Evolutionary conservation across 169 alveolate species (phyloP).

Genomic region (Toxoplasma gondii): DNA sequence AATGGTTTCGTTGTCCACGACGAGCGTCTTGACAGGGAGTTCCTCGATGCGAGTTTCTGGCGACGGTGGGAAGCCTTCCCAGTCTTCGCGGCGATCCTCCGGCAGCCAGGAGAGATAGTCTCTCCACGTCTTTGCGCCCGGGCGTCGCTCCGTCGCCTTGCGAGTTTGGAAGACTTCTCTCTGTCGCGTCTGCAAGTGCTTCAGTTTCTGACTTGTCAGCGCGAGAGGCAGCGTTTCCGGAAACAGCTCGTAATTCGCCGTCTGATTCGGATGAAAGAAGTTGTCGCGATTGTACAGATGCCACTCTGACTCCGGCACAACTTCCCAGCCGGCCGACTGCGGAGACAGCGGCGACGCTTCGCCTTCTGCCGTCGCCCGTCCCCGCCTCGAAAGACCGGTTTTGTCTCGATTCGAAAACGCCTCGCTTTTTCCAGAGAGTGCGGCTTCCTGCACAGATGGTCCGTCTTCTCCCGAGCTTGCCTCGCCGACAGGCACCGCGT

Average conservation of each 20-base stretch:
- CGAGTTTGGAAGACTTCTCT: constrained; percentile 11
- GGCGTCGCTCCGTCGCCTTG: not conserved
- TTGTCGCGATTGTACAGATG: not conserved
- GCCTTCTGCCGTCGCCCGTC: not conserved
- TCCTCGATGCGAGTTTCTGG: constrained; percentile 23
- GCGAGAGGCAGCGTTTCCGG: constrained; percentile 12
- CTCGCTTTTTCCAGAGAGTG: not conserved
- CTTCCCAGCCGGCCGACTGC: constrained; percentile 2
- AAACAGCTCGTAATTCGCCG: not conserved
- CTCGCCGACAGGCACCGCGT: too few relatives aligned
- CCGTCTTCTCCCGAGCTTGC: too few relatives aligned
- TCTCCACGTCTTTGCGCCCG: constrained; percentile 17
- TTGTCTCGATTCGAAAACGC: not conserved
- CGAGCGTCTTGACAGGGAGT: constrained; percentile 45
- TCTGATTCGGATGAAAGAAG: not conserved
- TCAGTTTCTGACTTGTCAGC: not conserved
- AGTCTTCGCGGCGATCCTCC: not conserved
- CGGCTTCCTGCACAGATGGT: not conserved
- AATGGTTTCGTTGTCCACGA: constrained; percentile 33
- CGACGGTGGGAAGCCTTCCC: constrained; percentile 61
- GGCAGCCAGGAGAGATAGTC: constrained; percentile 29
- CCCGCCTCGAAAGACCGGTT: not conserved
- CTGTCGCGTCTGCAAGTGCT: not conserved
- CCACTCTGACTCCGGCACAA: not conserved
- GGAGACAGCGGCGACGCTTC: not conserved